phyloP scores from a whole-genome alignment of 208 protist genomes.

The Leishmania major region DNA sequence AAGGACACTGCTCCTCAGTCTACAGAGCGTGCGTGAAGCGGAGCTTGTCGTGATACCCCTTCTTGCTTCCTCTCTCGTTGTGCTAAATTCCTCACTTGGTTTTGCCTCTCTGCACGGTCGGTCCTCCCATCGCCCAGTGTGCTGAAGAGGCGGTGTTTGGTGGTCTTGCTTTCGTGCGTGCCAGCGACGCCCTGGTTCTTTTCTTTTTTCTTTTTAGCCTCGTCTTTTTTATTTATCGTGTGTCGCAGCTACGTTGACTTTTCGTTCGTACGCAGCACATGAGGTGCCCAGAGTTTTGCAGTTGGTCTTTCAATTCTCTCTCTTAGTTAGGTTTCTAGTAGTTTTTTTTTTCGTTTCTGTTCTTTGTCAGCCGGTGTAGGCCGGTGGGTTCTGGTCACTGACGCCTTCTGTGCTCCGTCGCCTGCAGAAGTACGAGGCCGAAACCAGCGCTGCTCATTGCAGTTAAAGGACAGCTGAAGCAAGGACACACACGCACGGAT shows the following conservation, averaged over 20 bases:
- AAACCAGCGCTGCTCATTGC: neutral
- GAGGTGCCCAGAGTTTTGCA: too few species aligned
- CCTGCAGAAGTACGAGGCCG: neutral
- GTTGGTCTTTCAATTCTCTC: neutral
- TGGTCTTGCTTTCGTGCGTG: neutral
- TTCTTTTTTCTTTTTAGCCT: neutral
- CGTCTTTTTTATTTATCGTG: neutral
- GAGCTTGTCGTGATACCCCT: neutral
- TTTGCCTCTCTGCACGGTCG: neutral
- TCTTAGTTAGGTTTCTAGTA: neutral
- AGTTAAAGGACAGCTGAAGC: neutral
- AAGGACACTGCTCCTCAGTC: neutral
- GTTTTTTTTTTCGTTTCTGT: neutral
- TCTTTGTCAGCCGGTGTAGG: neutral
- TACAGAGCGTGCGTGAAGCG: neutral
- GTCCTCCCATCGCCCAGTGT: neutral
- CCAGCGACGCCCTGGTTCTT: too few species aligned
- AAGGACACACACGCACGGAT: neutral
- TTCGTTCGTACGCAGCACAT: neutral
- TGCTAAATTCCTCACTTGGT: neutral
- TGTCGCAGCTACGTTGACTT: constrained; percentile 8
- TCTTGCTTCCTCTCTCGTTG: neutral
- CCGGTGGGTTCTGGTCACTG: neutral
- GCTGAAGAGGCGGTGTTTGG: neutral
- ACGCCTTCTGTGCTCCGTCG: neutral